A percentile compares a stretch with the other conserved stretches of the same genome.
Evolutionary conservation across 805 yeast species (phyloP).

Genomic region (Suhomyces vadensis): DNA sequence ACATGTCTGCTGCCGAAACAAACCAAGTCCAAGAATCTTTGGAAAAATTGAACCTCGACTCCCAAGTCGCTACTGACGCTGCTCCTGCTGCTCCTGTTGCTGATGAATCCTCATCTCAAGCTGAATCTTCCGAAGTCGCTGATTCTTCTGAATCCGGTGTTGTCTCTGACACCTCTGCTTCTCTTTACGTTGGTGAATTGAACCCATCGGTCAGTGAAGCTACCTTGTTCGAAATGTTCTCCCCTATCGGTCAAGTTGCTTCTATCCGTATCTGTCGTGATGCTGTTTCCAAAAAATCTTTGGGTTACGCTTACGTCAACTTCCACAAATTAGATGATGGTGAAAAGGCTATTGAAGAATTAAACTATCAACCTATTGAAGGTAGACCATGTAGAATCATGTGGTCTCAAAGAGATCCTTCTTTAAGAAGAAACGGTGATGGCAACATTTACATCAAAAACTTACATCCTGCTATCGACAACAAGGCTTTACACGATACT

Average conservation of each 20-base stretch:
- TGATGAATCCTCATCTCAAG: slow-evolving; percentile 21
- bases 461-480: slow-evolving; percentile 96
- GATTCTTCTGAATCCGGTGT: slow-evolving; percentile 36
- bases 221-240: slow-evolving; percentile 88
- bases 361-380: slow-evolving; percentile 90
- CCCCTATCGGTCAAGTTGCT: slow-evolving; percentile 91
- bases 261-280: slow-evolving; percentile 99
- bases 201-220: slow-evolving; percentile 94
- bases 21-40: slow-evolving; percentile 48
- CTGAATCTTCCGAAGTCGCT: slow-evolving; percentile 27
- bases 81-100: slow-evolving; percentile 27
- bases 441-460: slow-evolving; percentile 98
- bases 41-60: slow-evolving; percentile 48
- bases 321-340: slow-evolving; percentile 88
- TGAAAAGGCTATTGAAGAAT: slow-evolving; percentile 89
- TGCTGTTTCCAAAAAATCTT: slow-evolving; percentile 92
- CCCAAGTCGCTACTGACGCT: slow-evolving; percentile 12
- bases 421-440: slow-evolving; percentile 89
- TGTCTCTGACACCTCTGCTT: slow-evolving; percentile 66
- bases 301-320: slow-evolving; percentile 98
- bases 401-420: slow-evolving; percentile 99
- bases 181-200: slow-evolving; percentile 96
- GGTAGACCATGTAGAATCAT: slow-evolving; percentile 98
- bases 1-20: slow-evolving; percentile 39
- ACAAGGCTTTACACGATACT: slow-evolving; percentile 98